A percentile compares a stretch with the other conserved stretches of the same genome.
These are phyloP conservation scores for Solanum hybrid DNA, from an alignment of 305 asterid genomes.

Conservation along the genomic window DNA sequence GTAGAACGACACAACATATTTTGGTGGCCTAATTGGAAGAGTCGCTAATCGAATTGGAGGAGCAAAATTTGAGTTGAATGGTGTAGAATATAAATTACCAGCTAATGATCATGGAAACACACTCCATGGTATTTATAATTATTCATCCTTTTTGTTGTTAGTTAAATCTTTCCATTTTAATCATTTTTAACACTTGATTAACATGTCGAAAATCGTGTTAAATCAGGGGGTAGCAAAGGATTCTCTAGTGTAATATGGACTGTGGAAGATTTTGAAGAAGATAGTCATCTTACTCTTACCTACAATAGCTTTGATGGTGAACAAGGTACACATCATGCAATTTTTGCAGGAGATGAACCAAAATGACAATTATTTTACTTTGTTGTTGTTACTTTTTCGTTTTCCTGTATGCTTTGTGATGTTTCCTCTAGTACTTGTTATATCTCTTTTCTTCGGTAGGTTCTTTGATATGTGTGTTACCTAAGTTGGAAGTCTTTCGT, in stretches of 20 bases:
- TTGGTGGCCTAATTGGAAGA: conserved; percentile 73
- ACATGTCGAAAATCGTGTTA: not conserved
- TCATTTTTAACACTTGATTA: not conserved
- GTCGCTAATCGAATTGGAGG: conserved; percentile 78
- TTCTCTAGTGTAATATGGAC: conserved; percentile 59
- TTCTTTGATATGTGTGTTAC: not conserved
- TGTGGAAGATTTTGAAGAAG: conserved; percentile 18
- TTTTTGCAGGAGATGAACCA: not conserved
- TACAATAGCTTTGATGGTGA: conserved; percentile 66
- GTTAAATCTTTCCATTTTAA: not conserved
- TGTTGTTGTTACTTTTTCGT: not conserved
- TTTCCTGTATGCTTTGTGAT: not conserved
- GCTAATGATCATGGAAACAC: conserved; percentile 79
- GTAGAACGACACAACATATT: conserved; percentile 67
- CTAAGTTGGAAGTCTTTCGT: not conserved
- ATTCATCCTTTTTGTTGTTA: not conserved
- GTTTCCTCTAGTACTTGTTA: not conserved
- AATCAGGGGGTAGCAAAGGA: conserved; percentile 60
- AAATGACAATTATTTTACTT: not conserved
- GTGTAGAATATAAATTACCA: conserved; percentile 41
- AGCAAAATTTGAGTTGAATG: conserved; percentile 52
- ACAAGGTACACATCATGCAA: conserved; percentile 43
- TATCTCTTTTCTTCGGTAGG: not conserved
- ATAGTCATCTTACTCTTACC: conserved; percentile 44
- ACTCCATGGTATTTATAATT: conserved; percentile 51